A percentile compares a stretch with the other conserved stretches of the same genome.
Conservation (phyloP, 768 basidiomycete species). For the Sarcodon sp. region DNA sequence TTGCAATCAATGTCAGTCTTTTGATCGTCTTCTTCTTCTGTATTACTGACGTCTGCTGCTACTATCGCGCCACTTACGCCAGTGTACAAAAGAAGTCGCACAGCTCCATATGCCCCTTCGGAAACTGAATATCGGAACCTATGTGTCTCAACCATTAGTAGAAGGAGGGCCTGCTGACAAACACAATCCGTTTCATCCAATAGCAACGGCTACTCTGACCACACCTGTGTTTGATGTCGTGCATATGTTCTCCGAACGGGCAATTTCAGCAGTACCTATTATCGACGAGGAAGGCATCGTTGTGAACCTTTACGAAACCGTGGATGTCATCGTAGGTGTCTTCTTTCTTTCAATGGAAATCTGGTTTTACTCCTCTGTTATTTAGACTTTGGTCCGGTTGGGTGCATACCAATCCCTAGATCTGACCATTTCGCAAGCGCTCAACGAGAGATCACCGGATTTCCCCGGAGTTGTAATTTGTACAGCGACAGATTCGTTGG, state of each 20-base stretch:
- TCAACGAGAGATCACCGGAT: conserved; percentile 84
- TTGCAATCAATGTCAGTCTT: conserved; percentile 79
- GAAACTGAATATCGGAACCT: conserved; percentile 87
- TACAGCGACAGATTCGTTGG: conserved; percentile 83
- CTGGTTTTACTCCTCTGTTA: not conserved
- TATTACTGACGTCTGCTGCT: not conserved
- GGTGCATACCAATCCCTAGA: conserved; percentile 96
- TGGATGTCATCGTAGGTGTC: conserved; percentile 86
- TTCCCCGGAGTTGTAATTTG: conserved; percentile 97
- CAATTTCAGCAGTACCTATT: conserved; percentile 96
- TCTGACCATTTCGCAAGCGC: conserved; percentile 83
- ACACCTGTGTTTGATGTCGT: conserved; percentile 97
- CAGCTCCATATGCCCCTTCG: conserved; percentile 72
- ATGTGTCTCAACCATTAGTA: conserved; percentile 43
- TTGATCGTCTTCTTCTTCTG: conserved; percentile 1
- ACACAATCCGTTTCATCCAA: conserved; percentile 73
- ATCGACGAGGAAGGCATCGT: conserved; percentile 88
- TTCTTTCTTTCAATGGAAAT: conserved; percentile 7
- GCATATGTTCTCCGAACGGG: conserved; percentile 93
- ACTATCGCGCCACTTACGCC: not conserved
- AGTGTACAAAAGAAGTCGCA: conserved; percentile 83
- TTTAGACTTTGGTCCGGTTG: conserved; percentile 83
- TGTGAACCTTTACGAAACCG: conserved; percentile 94
- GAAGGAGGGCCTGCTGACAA: conserved; percentile 16
- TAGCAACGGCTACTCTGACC: conserved; percentile 81